A percentile compares a stretch with the other conserved stretches of the same genome.
Evolutionary conservation across 2,329 filamentous ascomycete genomes (phyloP).

Genomic region (Fusarium vanettenii): DNA sequence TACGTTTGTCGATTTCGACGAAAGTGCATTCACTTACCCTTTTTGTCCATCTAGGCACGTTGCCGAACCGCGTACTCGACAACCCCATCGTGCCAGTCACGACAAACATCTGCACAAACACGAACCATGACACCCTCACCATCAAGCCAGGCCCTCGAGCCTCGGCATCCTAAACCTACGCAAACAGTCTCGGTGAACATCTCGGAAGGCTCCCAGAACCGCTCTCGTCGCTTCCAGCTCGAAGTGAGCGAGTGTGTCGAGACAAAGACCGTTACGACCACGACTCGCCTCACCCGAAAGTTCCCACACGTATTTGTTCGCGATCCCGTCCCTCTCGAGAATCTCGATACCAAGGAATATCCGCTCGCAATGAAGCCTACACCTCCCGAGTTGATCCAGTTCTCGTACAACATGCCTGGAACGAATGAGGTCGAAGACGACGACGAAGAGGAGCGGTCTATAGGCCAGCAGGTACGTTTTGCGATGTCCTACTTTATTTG

Average conservation of each 20-base stretch:
- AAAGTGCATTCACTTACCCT: background rate
- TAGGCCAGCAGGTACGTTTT: constrained; percentile 37
- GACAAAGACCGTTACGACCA: constrained; percentile 85
- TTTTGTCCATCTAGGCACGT: background rate
- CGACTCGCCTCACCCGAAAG: constrained; percentile 85
- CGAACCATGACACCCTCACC: constrained; percentile 54
- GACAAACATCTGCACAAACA: constrained; percentile 23
- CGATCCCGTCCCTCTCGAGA: constrained; percentile 75
- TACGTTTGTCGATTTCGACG: background rate
- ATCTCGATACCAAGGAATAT: constrained; percentile 89
- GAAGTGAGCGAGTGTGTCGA: constrained; percentile 74
- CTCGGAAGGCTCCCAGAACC: constrained; percentile 53
- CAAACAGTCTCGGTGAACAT: constrained; percentile 61
- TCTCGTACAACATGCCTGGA: constrained; percentile 75
- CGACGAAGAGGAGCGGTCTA: constrained; percentile 32
- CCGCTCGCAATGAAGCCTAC: constrained; percentile 87
- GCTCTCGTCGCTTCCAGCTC: constrained; percentile 60
- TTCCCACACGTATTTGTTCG: constrained; percentile 88
- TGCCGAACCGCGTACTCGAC: background rate
- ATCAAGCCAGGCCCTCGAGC: constrained; percentile 52
- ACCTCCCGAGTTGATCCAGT: constrained; percentile 79
- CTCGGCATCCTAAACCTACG: constrained; percentile 48
- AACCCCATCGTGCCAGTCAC: constrained; percentile 19
- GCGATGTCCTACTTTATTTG: background rate
- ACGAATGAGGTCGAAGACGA: constrained; percentile 44